Base-by-base conservation (phyloP, 208 protist genomes). In the Phytomonas sp. region DNA sequence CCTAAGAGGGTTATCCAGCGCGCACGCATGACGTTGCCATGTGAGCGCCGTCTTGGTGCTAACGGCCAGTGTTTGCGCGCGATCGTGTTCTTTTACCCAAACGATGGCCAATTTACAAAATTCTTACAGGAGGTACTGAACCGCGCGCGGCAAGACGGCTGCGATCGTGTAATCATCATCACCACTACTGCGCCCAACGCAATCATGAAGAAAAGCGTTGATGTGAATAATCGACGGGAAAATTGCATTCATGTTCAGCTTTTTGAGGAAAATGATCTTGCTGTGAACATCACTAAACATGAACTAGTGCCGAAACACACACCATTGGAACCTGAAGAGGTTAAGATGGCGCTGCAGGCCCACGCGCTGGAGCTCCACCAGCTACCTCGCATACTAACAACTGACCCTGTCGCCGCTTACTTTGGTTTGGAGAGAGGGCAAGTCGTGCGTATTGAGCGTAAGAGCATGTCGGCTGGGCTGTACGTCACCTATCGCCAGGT, bases 401-500 rank as follows among this genome's bases (percentile, higher is more conserved):
- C 78, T 2, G 98, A 99, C 82, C 98, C 98, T 13, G 91, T 99
- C n/a, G 93, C 96, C 3, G 79, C 87, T 8, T 99, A 99, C 76
- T 99, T 97, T 79, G 98, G 98, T 32, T 75, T 99, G 31, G 72
- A 85, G 46, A 76, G 83, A 32, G 96, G 96, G 0, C 74, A 97
- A 60, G 94, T 99, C 7, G 93, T 99, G 30, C 96, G 98, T 69
- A 99, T 99, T 80, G 96, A 97, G 77, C 89, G 98, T 11, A 84
- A 88, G 63, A 97, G 87, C 30, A 97, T 98, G 82, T 99, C 98
- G 2, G 98, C 98, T 0, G 98, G 98, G 29, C 77, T 95, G 31
- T 99, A 99, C 84, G 93, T 98, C n/a, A 99, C 98, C 15, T 99
- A 99, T 81, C 85, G 98, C 31, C 85, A 99, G 68, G 97, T 99